Evolutionary conservation across 768 basidiomycete species (phyloP), one percentile per base, ranked within the genome.

Genomic region (Clathrus columnatus): DNA sequence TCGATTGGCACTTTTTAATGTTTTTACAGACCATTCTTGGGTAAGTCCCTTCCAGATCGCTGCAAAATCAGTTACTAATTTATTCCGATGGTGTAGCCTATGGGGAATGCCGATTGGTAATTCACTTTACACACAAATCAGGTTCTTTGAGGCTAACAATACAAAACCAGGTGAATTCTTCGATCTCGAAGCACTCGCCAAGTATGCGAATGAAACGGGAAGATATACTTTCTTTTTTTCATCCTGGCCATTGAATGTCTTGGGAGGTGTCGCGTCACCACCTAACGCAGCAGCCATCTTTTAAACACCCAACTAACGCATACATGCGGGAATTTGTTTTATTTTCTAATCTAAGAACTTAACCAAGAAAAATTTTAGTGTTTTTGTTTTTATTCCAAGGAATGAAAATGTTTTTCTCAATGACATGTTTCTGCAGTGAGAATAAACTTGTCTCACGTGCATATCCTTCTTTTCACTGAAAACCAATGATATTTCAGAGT

Each of bases 151-250:
- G 2, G 30, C 30, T 32, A 7, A 32, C 16, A 32, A 32, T 32
- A n/a, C 30, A 4, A 21, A 5, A 28, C 29, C 46, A 81, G 84
- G 83, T 32, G 85, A 86, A 69, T 76, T 85, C 61, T 85, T 87
- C 64, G 85, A 87, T 64, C 70, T 86, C 41, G 84, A 87, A 64
- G 74, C 74, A 56, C 71, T 87, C 1, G 76, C 82, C 11, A 67
- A 75, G 56, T 68, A 70, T 8, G 86, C 82, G 62, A 75, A 75
- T 5, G 76, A 78, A 59, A 78, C 76, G 1, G 75, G 77, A 4
- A 69, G 83, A 61, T 86, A 84, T 64, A 83, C 81, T 8, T 85
- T 88, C 66, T 87, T 86, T 74, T 85, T 87, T 68, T 75, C 83
- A 0, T 85, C 83, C 2, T 85, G 82, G 83, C 84, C 85, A 0